Percentiles rank a stretch among this genome's conserved stretches.
phyloP scores from a whole-genome alignment of 176 grass and related monocot species.

The Pontederia crassipes region DNA sequence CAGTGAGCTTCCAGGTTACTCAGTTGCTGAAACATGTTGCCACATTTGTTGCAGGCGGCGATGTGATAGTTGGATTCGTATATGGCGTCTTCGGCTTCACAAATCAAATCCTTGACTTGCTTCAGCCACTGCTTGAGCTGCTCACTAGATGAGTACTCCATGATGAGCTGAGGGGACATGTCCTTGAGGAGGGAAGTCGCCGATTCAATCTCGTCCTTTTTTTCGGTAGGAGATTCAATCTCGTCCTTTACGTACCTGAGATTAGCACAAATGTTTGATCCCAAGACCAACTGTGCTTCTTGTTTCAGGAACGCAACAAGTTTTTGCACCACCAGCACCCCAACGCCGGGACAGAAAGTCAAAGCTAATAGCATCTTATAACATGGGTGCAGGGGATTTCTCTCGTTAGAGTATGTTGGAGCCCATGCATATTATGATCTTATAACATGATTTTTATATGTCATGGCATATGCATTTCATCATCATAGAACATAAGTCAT shows the following conservation, averaged over 20 bases:
- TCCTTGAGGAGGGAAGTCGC: constrained; percentile 12
- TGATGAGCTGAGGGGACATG: background rate
- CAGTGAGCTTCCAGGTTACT: background rate
- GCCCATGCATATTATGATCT: no score
- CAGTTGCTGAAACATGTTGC: background rate
- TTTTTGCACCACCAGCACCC: no score
- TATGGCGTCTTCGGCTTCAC: constrained; percentile 31
- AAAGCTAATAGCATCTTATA: no score
- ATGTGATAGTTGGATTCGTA: background rate
- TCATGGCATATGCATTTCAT: no score
- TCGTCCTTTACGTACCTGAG: constrained; percentile 11
- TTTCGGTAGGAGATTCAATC: no score
- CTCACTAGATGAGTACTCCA: background rate
- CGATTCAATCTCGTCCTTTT: constrained; percentile 13
- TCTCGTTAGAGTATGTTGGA: no score
- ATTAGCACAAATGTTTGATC: background rate
- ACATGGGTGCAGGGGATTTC: no score
- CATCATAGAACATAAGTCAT: no score
- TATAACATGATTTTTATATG: no score
- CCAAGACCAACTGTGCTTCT: background rate
- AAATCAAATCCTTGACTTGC: constrained; percentile 33
- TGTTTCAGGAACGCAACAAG: no score
- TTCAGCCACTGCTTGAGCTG: constrained; percentile 32
- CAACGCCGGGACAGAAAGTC: no score
- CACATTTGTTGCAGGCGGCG: background rate